These are phyloP conservation scores for Pythium volutum DNA, from an alignment of 352 stramenopile genomes.

Conservation along the genomic window DNA sequence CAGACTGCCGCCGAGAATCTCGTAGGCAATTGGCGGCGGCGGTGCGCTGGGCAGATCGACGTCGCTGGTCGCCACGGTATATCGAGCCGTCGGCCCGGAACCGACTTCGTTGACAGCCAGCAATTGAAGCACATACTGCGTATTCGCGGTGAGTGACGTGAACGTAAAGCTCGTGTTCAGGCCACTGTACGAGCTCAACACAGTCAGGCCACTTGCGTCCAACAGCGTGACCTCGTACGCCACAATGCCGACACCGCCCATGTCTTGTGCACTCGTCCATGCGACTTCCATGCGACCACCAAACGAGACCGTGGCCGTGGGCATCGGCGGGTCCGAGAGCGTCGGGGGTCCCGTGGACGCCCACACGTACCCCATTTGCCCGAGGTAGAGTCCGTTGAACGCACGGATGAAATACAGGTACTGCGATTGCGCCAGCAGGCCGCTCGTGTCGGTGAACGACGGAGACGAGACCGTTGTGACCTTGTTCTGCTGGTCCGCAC, in stretches of 20 bases:
- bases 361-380: not conserved
- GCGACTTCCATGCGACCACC: slow-evolving; percentile 44
- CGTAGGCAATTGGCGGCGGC: slow-evolving; percentile 6
- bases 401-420: slow-evolving; percentile 47
- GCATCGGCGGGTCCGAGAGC: slow-evolving; percentile 24
- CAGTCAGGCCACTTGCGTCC: not conserved
- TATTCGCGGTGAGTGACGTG: slow-evolving; percentile 13
- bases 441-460: slow-evolving; percentile 31
- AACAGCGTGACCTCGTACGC: slow-evolving; percentile 28
- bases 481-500: slow-evolving; percentile 16
- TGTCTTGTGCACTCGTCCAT: slow-evolving; percentile 38
- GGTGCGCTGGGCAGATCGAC: slow-evolving; percentile 21
- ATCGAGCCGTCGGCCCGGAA: not conserved
- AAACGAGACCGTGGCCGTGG: slow-evolving; percentile 25
- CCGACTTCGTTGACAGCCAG: slow-evolving; percentile 14
- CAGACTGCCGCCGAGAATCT: slow-evolving; percentile 21
- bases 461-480: slow-evolving; percentile 2
- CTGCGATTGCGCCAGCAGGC: slow-evolving; percentile 25
- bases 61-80: slow-evolving; percentile 4
- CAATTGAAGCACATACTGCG: slow-evolving; percentile 10
- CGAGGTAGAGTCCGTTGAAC: slow-evolving; percentile 41
- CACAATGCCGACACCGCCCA: slow-evolving; percentile 36
- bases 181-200: slow-evolving; percentile 4
- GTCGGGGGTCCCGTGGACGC: slow-evolving; percentile 27
- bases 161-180: slow-evolving; percentile 2